Base-by-base conservation (phyloP, 768 basidiomycete genomes). In the Xerocomus potaroensis region DNA sequence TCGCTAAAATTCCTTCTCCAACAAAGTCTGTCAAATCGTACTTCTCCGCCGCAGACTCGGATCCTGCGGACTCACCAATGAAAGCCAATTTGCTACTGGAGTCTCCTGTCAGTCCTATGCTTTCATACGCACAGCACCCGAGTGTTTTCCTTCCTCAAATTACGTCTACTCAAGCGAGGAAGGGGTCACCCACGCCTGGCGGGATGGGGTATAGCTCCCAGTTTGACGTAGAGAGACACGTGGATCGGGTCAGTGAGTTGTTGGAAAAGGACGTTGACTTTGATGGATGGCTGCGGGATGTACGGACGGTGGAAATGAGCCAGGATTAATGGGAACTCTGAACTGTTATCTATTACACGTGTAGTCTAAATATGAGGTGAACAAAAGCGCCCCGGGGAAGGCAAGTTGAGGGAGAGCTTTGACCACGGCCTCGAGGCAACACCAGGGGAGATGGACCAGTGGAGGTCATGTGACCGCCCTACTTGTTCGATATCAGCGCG, bases 221-320 rank as follows among this genome's bases (percentile, higher is more conserved):
- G 50, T 76, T 78, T 46, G 77, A 80, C 48, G 68, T 82, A 3
- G 77, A 80, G 54, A 71, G 67, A n/a, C 71, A 74, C 50, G 72
- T 79, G 15, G 75, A 76, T 38, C 61, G 70, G 51, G 80, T 80
- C 5, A 74, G 69, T 39, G 78, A 76, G 58, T 56, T 81, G 51
- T 62, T 83, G 50, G 77, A 79, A 58, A 70, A 71, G 51, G 83
- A 83, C 48, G 72, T 82, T 4, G 80, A 81, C 51, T 79, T 74
- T 51, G 72, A 69, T 30, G 74, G 70, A 8, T 82, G 78, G 79
- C 53, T 78, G 56, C 70, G 61, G 34, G 73, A 76, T 53, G 53
- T 67, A 26, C 68, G 65, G 36, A 60, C 61, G 33, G 60, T 65
- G 10, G 70, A 67, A 31, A 53, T 18, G 61, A 52, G 46, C 19